Evolutionary conservation across 1,284 basidiomycete genomes (phyloP), one percentile per base, ranked within the genome.

Genomic region (Naganishia albida): DNA sequence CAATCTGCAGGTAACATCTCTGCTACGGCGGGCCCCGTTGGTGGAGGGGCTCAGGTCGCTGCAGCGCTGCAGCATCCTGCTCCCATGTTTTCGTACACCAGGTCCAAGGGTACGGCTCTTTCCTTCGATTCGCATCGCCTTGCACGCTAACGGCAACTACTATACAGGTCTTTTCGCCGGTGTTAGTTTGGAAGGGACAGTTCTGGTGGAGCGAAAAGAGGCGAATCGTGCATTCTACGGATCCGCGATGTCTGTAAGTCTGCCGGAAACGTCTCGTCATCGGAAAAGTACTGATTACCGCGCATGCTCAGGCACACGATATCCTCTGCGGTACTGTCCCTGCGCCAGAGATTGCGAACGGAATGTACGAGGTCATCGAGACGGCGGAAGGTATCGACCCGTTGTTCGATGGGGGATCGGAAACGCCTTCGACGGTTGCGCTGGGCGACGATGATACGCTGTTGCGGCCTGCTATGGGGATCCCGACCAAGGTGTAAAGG

Each of bases 21-120:
- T 60, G 91, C 90, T 0, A 83, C 89, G 0, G 92, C 91, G 10
- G 93, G 93, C 0, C 95, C 95, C 0, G 90, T 98, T 69, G 96
- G 95, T 0, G 97, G 94, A 0, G 96, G 96, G 12, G 95, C 90
- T 0, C 89, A 90, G 65, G 86, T 97, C 8, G 88, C 94, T 72
- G 87, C 92, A 0, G 88, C 87, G 10, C 81, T 99, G 52, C 88
- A 91, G 20, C 91, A 95, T 77, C 93, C 95, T 0, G 88, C 95
- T 13, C 94, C 94, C 0, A 93, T 98, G 88, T 99, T 97, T 81
- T 92, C 91, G 70, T 98, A 98, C 80, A 93, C 90, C 23, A 90
- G 94, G 78, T 93, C 89, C 13, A 94, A 93, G 81, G 93, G 92
- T 90, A 55, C 68, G 74, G 68, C 7, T n/a, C n/a, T 23, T 28